These are phyloP conservation scores for Tylopilus sp. DNA, from an alignment of 768 basidiomycete species.

Conservation along the genomic window DNA sequence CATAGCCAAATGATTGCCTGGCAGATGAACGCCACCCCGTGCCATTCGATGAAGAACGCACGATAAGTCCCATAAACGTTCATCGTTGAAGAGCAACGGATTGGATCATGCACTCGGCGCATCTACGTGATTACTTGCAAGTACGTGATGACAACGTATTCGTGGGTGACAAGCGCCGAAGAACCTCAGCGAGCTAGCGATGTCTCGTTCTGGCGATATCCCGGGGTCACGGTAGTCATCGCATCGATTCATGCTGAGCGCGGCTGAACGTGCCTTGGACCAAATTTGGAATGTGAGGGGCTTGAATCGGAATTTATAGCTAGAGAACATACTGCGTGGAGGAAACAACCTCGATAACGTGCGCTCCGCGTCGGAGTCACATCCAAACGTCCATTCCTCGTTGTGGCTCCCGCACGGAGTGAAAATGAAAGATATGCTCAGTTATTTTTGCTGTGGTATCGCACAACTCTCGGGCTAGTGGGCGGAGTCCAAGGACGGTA, in stretches of 20 bases:
- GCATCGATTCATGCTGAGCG: slow-evolving; percentile 8
- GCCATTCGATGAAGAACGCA: not conserved
- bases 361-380: not conserved
- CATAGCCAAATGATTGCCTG: not conserved
- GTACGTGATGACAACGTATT: slow-evolving; percentile 2
- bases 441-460: slow-evolving; percentile 1
- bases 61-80: not conserved
- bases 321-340: not conserved
- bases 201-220: not conserved
- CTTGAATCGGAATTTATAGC: not conserved
- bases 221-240: not conserved
- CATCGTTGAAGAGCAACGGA: not conserved
- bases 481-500: not conserved
- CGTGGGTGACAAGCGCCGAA: not conserved
- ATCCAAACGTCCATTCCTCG: not conserved
- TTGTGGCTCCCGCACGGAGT: no score
- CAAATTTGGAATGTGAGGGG: slow-evolving; percentile 1
- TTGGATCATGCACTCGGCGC: not conserved
- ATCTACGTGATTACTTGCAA: not conserved
- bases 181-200: slow-evolving; percentile 2
- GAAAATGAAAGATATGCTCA: no score
- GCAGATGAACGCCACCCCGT: not conserved
- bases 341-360: not conserved
- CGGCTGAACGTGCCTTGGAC: no score
- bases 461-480: not conserved